Conservation (phyloP, 2,329 filamentous ascomycete species). For the Penicillium sp. region DNA sequence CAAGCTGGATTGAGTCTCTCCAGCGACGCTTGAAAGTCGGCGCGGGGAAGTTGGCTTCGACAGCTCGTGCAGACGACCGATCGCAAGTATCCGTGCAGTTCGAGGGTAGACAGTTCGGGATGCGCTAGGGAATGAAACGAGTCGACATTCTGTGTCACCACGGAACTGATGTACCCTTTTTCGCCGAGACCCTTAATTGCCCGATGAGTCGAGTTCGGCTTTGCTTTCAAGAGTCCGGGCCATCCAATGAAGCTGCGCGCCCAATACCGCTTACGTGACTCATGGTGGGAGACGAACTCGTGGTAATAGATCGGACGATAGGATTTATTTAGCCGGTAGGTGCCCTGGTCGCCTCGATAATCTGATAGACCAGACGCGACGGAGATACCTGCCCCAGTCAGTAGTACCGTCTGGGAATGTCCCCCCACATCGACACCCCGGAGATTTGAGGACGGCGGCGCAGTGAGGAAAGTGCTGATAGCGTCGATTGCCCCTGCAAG, state of each 20-base stretch:
- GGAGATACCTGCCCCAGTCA: conserved; percentile 86
- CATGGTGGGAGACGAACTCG: conserved; percentile 80
- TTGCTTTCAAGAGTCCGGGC: conserved; percentile 75
- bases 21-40: conserved; percentile 73
- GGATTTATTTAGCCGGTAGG: conserved; percentile 85
- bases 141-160: conserved; percentile 96
- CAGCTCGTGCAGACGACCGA: conserved; percentile 80
- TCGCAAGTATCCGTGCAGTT: conserved; percentile 88
- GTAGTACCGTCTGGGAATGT: conserved; percentile 60
- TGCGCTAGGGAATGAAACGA: conserved; percentile 84
- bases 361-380: conserved; percentile 91
- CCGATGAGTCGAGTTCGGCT: conserved; percentile 75
- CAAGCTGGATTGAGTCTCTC: conserved; percentile 81
- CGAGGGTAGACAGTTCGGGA: conserved; percentile 70
- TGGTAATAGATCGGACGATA: conserved; percentile 92
- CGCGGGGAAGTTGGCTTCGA: conserved; percentile 66
- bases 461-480: conserved; percentile 71
- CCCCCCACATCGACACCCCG: conserved; percentile 45
- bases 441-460: conserved; percentile 55
- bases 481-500: conserved; percentile 73
- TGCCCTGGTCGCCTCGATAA: conserved; percentile 85
- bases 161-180: conserved; percentile 69
- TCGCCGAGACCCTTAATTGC: conserved; percentile 71
- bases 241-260: conserved; percentile 91
- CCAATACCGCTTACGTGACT: conserved; percentile 91